Base-by-base conservation (phyloP, 805 yeast species). In the Wickerhamiella parazyma region DNA sequence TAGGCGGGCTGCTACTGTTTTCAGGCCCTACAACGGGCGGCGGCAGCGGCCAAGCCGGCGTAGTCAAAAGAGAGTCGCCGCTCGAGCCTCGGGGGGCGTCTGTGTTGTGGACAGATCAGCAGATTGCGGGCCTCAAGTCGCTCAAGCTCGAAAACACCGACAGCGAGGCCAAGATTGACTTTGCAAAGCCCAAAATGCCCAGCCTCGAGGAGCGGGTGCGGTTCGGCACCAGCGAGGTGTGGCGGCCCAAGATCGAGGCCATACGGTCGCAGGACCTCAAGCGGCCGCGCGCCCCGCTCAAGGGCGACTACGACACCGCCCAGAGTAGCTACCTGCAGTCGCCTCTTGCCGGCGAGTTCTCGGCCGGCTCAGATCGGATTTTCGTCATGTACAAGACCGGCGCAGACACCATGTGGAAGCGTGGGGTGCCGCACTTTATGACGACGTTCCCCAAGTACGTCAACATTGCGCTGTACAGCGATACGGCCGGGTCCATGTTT, bases 311-410 rank as follows among this genome's bases (percentile, higher is more conserved):
- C 33, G 17, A 40, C 14, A 16, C 4, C 6, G 21, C 19, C n/a
- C 18, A 26, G 10, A 35, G 17, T 14, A 18, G 14, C 17, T 39
- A 21, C 21, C 18, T 39, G 16, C 36, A 35, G 4, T 14, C 21
- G 5, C 9, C 36, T 2, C 7, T 39, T 8, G 31, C 42, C 2
- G 42, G 42, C 9, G 29, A 39, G 7, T 39, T 39, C n/a, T n/a
- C 29, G 2, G 33, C 29, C 16, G 33, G 33, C 12, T 29, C 43
- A 4, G 38, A 52, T 19, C 46, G 53, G 14, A 45, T 59, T 4
- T 61, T 57, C 36, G 41, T 64, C 31, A 57, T 64, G 57, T 48
- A 62, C 41, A 63, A 62, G 43, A 62, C 66, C 1, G 66, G 67
- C 7, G 54, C 56, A 10, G 54, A 59, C 3, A 61, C 55, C 3